A percentile compares a stretch with the other conserved stretches of the same genome.
phyloP scores from a whole-genome alignment of 768 basidiomycete genomes.

The Lentinula aciculospora region DNA sequence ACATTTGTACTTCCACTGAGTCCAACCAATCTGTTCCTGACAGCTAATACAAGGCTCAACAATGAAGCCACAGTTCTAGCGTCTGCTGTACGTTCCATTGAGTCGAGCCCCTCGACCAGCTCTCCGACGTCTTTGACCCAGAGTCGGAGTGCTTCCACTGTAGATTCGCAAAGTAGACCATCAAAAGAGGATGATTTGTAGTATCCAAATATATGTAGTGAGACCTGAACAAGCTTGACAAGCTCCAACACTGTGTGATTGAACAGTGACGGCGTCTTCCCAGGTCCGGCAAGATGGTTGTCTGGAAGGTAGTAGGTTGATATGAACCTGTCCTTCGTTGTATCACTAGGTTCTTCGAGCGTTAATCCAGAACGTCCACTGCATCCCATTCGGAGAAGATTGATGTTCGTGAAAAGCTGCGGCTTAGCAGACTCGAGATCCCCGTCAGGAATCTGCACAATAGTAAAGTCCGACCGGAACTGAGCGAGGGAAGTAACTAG shows the following conservation, averaged over 20 bases:
- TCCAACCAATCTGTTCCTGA: slow-evolving; percentile 62
- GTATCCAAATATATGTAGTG: slow-evolving; percentile 66
- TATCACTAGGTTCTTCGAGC: slow-evolving; percentile 75
- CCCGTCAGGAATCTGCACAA: slow-evolving; percentile 72
- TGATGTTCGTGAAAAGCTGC: slow-evolving; percentile 76
- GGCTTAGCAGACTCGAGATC: slow-evolving; percentile 58
- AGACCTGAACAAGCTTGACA: slow-evolving; percentile 68
- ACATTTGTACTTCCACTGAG: slow-evolving; percentile 42
- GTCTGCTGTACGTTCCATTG: slow-evolving; percentile 69
- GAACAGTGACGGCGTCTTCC: slow-evolving; percentile 36
- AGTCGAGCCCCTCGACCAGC: slow-evolving; percentile 53
- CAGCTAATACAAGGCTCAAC: slow-evolving; percentile 60
- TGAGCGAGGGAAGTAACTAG: slow-evolving; percentile 83
- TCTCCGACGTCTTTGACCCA: slow-evolving; percentile 70
- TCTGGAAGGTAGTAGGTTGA: slow-evolving; percentile 55
- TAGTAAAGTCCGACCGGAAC: slow-evolving; percentile 84
- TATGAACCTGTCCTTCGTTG: slow-evolving; percentile 77
- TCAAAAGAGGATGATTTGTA: slow-evolving; percentile 30
- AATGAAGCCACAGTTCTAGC: slow-evolving; percentile 67
- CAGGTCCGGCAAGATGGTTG: not conserved
- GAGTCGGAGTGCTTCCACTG: slow-evolving; percentile 61
- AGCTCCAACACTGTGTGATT: slow-evolving; percentile 67
- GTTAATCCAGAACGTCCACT: slow-evolving; percentile 73
- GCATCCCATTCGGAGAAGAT: slow-evolving; percentile 79
- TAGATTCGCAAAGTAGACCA: slow-evolving; percentile 74